A percentile compares a stretch with the other conserved stretches of the same genome.
phyloP scores from a whole-genome alignment of 2,329 filamentous ascomycete species.

The Sporothrix schenckii region DNA sequence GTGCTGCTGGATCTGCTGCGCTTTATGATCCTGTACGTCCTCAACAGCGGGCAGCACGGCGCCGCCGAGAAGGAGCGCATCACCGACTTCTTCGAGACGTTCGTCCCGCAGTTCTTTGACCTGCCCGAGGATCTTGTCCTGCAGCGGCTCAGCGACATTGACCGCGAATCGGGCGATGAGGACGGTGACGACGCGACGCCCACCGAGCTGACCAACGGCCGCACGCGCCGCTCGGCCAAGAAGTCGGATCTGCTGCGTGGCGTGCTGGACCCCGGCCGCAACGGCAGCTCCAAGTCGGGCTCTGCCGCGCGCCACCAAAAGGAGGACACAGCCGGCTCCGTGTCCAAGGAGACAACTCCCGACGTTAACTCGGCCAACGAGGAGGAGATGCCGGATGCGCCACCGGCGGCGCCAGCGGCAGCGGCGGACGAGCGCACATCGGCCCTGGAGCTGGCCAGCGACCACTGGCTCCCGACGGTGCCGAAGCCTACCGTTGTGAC shows the following conservation, averaged over 20 bases:
- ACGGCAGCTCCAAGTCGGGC: slow-evolving; percentile 62
- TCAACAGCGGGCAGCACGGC: slow-evolving; percentile 71
- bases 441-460: slow-evolving; percentile 65
- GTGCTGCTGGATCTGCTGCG: slow-evolving; percentile 66
- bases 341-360: slow-evolving; percentile 86
- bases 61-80: slow-evolving; percentile 73
- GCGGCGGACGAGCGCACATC: slow-evolving; percentile 37
- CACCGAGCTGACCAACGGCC: slow-evolving; percentile 69
- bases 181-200: slow-evolving; percentile 73
- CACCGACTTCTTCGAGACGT: slow-evolving; percentile 73
- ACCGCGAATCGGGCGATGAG: slow-evolving; percentile 72
- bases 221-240: slow-evolving; percentile 70
- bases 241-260: slow-evolving; percentile 81
- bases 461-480: slow-evolving; percentile 66
- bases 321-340: slow-evolving; percentile 75
- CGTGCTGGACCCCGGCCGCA: slow-evolving; percentile 77
- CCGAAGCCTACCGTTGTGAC: slow-evolving; percentile 59
- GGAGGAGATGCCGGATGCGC: slow-evolving; percentile 69
- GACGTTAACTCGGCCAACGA: slow-evolving; percentile 77
- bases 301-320: slow-evolving; percentile 63
- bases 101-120: slow-evolving; percentile 76
- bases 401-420: slow-evolving; percentile 44
- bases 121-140: slow-evolving; percentile 70
- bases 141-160: slow-evolving; percentile 67
- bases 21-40: slow-evolving; percentile 65